Conservation (phyloP, 2,329 filamentous ascomycete species). For the Botrytis fabae region DNA sequence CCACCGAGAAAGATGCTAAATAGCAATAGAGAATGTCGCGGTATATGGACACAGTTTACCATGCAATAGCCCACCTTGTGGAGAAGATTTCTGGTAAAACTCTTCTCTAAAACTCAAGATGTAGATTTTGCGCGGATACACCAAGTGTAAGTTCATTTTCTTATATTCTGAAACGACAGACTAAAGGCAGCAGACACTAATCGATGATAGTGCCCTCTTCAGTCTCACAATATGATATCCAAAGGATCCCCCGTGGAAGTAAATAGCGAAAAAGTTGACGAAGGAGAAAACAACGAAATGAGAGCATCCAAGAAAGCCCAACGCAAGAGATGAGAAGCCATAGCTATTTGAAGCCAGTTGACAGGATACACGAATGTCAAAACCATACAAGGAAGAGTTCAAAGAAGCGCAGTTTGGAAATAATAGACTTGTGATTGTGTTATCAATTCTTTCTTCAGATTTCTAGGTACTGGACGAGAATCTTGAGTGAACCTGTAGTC, state of each 20-base stretch:
- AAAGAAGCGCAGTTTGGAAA: background rate
- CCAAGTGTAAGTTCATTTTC: background rate
- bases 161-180: background rate
- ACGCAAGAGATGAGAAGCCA: background rate
- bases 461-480: background rate
- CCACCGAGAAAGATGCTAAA: background rate
- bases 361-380: background rate
- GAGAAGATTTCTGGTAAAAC: background rate
- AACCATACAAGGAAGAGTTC: background rate
- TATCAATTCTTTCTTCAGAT: background rate
- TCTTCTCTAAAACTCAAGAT: background rate
- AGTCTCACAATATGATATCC: background rate
- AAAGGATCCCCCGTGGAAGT: background rate
- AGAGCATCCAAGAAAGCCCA: background rate
- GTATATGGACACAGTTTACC: background rate
- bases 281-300: background rate
- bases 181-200: background rate
- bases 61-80: background rate
- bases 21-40: background rate
- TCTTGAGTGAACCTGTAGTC: too few species aligned
- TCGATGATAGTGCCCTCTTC: background rate
- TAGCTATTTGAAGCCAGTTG: background rate
- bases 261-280: background rate
- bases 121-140: background rate
- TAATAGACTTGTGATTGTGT: background rate